phyloP scores from a whole-genome alignment of 2,329 filamentous ascomycete genomes.

The Pseudogymnoascus sp. region DNA sequence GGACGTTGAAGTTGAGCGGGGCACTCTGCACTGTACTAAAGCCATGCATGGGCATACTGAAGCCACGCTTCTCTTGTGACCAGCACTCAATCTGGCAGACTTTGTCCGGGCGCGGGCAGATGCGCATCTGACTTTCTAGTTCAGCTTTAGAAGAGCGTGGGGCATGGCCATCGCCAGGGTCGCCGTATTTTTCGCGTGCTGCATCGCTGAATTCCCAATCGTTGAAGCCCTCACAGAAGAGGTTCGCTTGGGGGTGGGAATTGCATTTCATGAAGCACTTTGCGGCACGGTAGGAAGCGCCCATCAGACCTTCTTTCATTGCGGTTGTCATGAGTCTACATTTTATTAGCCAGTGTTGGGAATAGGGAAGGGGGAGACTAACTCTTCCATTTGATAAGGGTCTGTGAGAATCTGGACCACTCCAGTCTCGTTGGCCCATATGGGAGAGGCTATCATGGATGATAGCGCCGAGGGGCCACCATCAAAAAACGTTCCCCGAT shows the following conservation, averaged over 20 bases:
- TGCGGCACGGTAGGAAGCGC: background rate
- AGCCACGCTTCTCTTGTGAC: slow-evolving; percentile 8
- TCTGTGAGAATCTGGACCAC: background rate
- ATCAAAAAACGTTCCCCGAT: slow-evolving; percentile 7
- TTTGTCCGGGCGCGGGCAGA: slow-evolving; percentile 5
- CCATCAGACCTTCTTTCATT: slow-evolving; percentile 8
- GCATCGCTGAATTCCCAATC: slow-evolving; percentile 5
- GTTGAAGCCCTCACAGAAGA: slow-evolving; percentile 4
- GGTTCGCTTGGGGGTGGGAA: background rate
- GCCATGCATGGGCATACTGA: slow-evolving; percentile 8
- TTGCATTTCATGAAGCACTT: slow-evolving; percentile 9
- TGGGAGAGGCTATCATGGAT: background rate
- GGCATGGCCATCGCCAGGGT: background rate
- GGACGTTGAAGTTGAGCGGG: background rate
- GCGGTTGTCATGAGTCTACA: background rate
- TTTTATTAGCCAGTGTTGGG: background rate
- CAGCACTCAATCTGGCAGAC: slow-evolving; percentile 10
- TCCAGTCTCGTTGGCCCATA: background rate
- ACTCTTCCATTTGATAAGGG: slow-evolving; percentile 10
- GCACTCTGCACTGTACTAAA: background rate
- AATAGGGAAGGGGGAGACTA: background rate
- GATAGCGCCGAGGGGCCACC: background rate
- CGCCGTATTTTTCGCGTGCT: background rate
- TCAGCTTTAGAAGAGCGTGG: background rate
- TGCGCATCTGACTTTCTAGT: background rate